Evolutionary conservation across 352 stramenopile species (phyloP), one percentile per base, ranked within the genome.

Genomic region (Globisporangium mamillatum): DNA sequence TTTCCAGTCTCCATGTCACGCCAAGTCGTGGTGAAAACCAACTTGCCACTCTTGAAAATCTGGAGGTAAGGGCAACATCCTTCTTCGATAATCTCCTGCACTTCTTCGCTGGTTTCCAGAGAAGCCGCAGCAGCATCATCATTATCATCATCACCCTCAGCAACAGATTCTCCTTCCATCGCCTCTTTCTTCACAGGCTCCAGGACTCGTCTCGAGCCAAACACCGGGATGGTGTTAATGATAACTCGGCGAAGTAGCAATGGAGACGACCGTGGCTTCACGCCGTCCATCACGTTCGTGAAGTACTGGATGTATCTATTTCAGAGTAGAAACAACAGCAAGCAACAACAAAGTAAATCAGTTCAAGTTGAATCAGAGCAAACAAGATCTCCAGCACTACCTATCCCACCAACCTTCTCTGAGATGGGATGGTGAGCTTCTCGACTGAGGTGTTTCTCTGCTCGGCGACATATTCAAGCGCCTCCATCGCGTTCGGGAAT

Each of bases 51-150:
- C 78, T 99, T 99, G 79, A 99, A 99, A 68, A 99, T 91, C 84
- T 99, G 97, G 46, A 99, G 68, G 75, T 99, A 99, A 53, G 97
- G 97, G 66, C 93, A 97, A 78, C 97, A 99, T 6, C 97, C 97
- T 67, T 96, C 79, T 72, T 93, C 82, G 1, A 90, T 64, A 14
- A 78, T 76, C 64, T 95, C 88, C 9, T 87, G 66, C 46, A 87
- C 62, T 41, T 91, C 79, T 36, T 87, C 76, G 1, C 41, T 53
- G 4, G 75, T 72, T 32, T 68, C 54, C 63, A 34, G 60, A 59
- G 59, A 16, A 44, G 29, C 29, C 29, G 29, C 29, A 32, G 66
- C 50, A 2, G 65, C 50, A 1, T 72, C 64, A 4, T 32, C 18
- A 32, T 32, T 14, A 32, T 54, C 68, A 29, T 80, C 68, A 20